These are phyloP conservation scores for Angomonas ambiguus DNA, from an alignment of 208 protist genomes.

Conservation along the genomic window DNA sequence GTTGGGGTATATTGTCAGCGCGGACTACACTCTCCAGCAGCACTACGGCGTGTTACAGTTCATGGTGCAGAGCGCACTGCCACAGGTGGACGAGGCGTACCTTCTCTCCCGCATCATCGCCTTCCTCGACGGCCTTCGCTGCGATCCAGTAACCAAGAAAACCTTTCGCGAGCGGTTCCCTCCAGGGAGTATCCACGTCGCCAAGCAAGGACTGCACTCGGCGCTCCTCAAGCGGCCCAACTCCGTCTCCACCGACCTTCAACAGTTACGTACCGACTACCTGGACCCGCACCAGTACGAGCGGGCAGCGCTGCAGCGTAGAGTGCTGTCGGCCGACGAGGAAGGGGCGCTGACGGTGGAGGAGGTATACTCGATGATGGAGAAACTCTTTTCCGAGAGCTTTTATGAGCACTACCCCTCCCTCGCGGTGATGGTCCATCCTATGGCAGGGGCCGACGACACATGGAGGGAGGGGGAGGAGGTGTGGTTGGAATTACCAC, in stretches of 20 bases:
- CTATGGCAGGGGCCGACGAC: background rate
- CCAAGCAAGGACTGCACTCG: background rate
- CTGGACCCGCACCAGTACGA: background rate
- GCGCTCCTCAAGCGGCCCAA: background rate
- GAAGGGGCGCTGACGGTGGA: background rate
- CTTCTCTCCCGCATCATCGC: conserved; percentile 1
- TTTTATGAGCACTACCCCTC: background rate
- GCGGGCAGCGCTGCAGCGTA: background rate
- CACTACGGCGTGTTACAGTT: background rate
- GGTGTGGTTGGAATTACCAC: background rate
- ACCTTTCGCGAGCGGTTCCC: background rate
- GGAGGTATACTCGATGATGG: background rate
- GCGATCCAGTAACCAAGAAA: background rate
- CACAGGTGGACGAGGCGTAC: background rate
- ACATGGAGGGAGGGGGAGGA: background rate
- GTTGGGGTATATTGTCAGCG: conserved; percentile 1
- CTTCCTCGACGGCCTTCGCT: background rate
- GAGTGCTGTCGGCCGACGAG: background rate
- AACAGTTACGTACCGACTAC: background rate
- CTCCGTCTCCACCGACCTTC: background rate
- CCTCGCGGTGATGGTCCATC: background rate
- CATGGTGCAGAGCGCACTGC: background rate
- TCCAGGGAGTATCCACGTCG: background rate
- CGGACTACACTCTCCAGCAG: background rate
- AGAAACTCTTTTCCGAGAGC: background rate